Percentiles rank a stretch among this genome's conserved stretches.
phyloP scores from a whole-genome alignment of 768 basidiomycete genomes.

The Tylopilus vinaceipallidus region DNA sequence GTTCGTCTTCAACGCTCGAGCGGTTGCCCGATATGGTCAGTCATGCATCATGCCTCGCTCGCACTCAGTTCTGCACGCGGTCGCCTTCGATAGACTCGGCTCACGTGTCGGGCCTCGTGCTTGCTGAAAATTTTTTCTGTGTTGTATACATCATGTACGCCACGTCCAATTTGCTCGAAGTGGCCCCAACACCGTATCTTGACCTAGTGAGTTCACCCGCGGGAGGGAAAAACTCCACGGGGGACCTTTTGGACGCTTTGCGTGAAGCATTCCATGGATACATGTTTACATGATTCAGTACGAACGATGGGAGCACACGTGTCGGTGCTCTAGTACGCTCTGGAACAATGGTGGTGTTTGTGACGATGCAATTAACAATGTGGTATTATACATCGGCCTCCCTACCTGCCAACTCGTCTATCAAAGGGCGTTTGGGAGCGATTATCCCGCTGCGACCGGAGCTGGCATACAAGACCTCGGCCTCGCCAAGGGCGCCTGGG shows the following conservation, averaged over 20 bases:
- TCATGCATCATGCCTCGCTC: too few relatives aligned
- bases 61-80: too few relatives aligned
- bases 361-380: conserved; percentile 27
- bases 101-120: too few relatives aligned
- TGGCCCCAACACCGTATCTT: too few relatives aligned
- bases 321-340: too few relatives aligned
- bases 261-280: not conserved
- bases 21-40: too few relatives aligned
- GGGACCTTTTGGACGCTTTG: not conserved
- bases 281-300: not conserved
- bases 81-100: too few relatives aligned
- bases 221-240: conserved; percentile 3
- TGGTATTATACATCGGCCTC: conserved; percentile 28
- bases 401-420: conserved; percentile 21
- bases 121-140: too few relatives aligned
- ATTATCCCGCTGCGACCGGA: conserved; percentile 51
- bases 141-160: too few relatives aligned
- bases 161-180: too few relatives aligned
- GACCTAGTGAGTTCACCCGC: too few relatives aligned
- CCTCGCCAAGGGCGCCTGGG: conserved; percentile 53
- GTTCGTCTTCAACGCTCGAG: too few relatives aligned
- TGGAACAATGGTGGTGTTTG: conserved; percentile 14
- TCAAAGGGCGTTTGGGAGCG: conserved; percentile 32
- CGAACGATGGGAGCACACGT: not conserved
- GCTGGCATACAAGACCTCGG: conserved; percentile 70